These are phyloP conservation scores for Emmonsiellopsis sp. DNA, from an alignment of 2,329 filamentous ascomycete species.

Conservation along the genomic window DNA sequence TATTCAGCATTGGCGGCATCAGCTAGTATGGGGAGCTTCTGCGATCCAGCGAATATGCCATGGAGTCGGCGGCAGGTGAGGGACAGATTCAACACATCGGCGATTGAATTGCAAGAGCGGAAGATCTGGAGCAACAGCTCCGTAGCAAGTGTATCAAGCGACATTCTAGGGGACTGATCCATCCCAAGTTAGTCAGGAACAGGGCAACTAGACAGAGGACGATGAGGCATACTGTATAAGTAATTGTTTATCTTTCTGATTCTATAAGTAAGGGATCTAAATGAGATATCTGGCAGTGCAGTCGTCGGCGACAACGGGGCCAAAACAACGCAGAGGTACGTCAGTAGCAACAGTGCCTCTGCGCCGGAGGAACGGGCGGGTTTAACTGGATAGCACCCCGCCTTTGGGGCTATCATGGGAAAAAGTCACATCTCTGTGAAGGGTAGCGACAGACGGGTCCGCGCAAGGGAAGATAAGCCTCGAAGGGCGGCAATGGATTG, in stretches of 20 bases:
- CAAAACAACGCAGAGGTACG: neutral
- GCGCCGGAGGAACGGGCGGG: slow-evolving; percentile 1
- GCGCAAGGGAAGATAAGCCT: neutral
- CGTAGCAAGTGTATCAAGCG: slow-evolving; percentile 46
- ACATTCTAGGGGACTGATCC: slow-evolving; percentile 31
- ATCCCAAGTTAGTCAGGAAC: slow-evolving; percentile 1
- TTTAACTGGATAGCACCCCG: slow-evolving; percentile 20
- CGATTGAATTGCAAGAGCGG: slow-evolving; percentile 41
- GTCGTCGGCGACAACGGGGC: neutral
- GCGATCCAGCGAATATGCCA: slow-evolving; percentile 42
- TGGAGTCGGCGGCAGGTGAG: slow-evolving; percentile 47
- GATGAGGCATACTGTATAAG: neutral
- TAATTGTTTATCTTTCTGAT: neutral
- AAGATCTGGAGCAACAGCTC: slow-evolving; percentile 51
- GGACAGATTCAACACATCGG: slow-evolving; percentile 45
- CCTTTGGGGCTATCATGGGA: slow-evolving; percentile 21
- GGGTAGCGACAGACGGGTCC: slow-evolving; percentile 3
- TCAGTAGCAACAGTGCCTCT: slow-evolving; percentile 3
- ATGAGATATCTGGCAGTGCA: neutral
- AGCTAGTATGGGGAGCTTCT: slow-evolving; percentile 46
- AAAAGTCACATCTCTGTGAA: slow-evolving; percentile 10
- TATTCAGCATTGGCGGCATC: slow-evolving; percentile 46
- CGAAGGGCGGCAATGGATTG: slow-evolving; percentile 6
- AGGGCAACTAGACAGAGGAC: neutral
- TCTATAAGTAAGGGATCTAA: neutral